Percentiles rank a stretch among this genome's conserved stretches.
Conservation (phyloP, 257 asterid genomes). For the Petunia secreta region DNA sequence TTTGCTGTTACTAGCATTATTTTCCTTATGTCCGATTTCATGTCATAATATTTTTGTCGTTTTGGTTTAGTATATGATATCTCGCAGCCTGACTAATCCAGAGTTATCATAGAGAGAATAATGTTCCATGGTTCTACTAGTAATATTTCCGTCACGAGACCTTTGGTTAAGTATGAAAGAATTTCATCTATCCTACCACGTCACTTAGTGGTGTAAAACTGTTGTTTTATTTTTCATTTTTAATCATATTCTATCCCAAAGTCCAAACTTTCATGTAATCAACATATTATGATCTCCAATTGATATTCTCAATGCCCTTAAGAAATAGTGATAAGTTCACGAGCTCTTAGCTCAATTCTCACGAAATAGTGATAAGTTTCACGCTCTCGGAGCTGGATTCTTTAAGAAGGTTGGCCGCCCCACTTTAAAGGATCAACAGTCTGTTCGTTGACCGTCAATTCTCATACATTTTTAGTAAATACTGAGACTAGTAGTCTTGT, state of each 20-base stretch:
- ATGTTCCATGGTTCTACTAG: too few relatives aligned
- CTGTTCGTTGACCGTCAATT: neutral
- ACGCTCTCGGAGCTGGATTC: neutral
- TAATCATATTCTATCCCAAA: too few relatives aligned
- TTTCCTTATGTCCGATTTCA: neutral
- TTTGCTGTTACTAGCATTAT: neutral
- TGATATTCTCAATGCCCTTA: too few relatives aligned
- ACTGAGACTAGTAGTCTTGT: neutral
- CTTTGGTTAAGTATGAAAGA: too few relatives aligned
- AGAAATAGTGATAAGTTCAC: too few relatives aligned
- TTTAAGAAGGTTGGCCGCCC: neutral
- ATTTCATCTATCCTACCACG: too few relatives aligned
- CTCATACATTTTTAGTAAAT: neutral
- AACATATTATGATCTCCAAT: neutral
- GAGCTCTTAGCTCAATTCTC: too few relatives aligned
- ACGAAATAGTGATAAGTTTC: neutral
- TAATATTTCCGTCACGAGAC: too few relatives aligned
- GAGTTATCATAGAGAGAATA: too few relatives aligned
- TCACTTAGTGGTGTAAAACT: too few relatives aligned
- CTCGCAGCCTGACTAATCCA: neutral
- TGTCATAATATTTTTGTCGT: neutral
- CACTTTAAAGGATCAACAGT: neutral
- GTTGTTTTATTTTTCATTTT: too few relatives aligned
- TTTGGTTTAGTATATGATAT: neutral
- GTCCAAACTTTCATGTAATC: neutral